A percentile compares a stretch with the other conserved stretches of the same genome.
phyloP scores from a whole-genome alignment of 208 protist genomes.

The Crithidia expoeki region DNA sequence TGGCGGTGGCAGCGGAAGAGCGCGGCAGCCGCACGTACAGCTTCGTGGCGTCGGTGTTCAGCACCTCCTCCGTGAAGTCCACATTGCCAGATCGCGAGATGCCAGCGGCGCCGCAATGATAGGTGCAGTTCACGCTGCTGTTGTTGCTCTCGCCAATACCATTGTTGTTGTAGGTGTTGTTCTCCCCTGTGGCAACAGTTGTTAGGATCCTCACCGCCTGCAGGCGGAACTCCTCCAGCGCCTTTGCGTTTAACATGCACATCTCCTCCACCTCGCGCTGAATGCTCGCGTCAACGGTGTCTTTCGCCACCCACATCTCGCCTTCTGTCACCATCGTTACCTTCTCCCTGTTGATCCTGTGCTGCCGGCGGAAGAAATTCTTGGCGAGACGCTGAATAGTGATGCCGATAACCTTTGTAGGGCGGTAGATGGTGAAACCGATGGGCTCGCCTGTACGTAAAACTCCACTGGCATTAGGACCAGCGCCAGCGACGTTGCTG shows the following conservation, averaged over 20 bases:
- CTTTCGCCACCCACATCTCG: conserved; percentile 71
- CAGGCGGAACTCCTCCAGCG: conserved; percentile 40
- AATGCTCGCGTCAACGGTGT: conserved; percentile 52
- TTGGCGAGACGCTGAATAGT: conserved; percentile 57
- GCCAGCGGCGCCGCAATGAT: neutral
- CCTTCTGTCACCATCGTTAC: conserved; percentile 65
- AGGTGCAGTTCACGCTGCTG: neutral
- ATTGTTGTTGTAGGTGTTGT: conserved; percentile 7
- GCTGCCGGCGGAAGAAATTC: conserved; percentile 59
- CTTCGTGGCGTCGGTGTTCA: conserved; percentile 32
- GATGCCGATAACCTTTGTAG: conserved; percentile 42
- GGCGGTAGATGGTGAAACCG: conserved; percentile 30
- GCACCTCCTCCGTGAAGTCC: conserved; percentile 20
- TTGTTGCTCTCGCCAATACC: neutral
- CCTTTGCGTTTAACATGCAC: conserved; percentile 48
- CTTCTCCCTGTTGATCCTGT: conserved; percentile 64
- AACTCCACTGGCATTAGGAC: neutral
- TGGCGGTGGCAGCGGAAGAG: neutral
- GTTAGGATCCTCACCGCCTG: conserved; percentile 22
- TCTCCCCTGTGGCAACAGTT: too few species aligned
- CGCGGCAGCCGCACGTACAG: conserved; percentile 46
- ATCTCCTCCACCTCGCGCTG: conserved; percentile 70
- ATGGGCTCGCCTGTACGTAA: conserved; percentile 9
- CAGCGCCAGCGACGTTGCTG: neutral
- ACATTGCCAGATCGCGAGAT: conserved; percentile 8